These are phyloP conservation scores for Malus domestica DNA, from an alignment of 306 rosid genomes.

Conservation along the genomic window ASM211411v1 NC_041801.1:6062001-6062500, in stretches of 20 bases:
- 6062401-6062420: not conserved
- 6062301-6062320: slow-evolving; percentile 77
- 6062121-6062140: not conserved
- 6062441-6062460: not conserved
- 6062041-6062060: not conserved
- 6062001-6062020: not conserved
- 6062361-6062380: slow-evolving; percentile 85
- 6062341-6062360: slow-evolving; percentile 76
- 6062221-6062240: not conserved
- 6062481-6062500: not conserved
- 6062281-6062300: slow-evolving; percentile 57
- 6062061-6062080: not conserved
- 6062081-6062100: not conserved
- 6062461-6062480: not conserved
- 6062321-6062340: slow-evolving; percentile 69
- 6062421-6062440: not conserved
- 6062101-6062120: not conserved
- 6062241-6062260: not conserved
- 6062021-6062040: not conserved
- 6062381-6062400: slow-evolving; percentile 1
- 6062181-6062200: not conserved
- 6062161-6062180: not conserved
- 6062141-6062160: not conserved
- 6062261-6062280: slow-evolving; percentile 1
- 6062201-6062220: not conserved